Evolutionary conservation across 352 stramenopile species (phyloP).

Genomic region (Phytopythium mirpurense): DNA sequence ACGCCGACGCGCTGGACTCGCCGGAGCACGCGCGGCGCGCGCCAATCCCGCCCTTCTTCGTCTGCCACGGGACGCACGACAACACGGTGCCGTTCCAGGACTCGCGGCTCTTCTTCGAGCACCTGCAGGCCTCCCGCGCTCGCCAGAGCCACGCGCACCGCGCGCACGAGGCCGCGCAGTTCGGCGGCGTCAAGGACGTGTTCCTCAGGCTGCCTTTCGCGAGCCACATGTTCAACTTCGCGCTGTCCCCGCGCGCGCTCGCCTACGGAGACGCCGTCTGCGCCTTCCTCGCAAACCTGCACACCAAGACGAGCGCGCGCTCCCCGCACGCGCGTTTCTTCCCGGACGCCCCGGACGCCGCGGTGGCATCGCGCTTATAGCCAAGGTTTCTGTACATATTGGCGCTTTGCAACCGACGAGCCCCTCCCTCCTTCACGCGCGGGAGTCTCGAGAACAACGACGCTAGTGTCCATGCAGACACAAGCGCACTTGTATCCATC

Average conservation of each 20-base stretch:
- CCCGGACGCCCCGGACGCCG: conserved; percentile 1
- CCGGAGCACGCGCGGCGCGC: conserved; percentile 7
- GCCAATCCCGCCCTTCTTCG: conserved; percentile 50
- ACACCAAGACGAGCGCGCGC: conserved; percentile 33
- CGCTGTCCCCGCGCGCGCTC: conserved; percentile 46
- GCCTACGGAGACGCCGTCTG: conserved; percentile 49
- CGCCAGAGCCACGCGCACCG: conserved; percentile 15
- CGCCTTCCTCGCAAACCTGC: conserved; percentile 49
- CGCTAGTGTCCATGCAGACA: too few species aligned
- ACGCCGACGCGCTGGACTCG: conserved; percentile 11
- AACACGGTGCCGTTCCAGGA: conserved; percentile 53
- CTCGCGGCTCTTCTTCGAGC: conserved; percentile 50
- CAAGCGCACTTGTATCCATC: too few species aligned
- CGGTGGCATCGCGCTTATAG: conserved; percentile 6
- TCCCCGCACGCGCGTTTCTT: conserved; percentile 21
- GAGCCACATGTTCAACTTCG: conserved; percentile 61
- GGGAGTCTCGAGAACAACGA: too few species aligned
- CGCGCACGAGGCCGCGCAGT: conserved; percentile 16
- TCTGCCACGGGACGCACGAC: conserved; percentile 54
- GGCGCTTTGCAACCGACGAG: too few species aligned
- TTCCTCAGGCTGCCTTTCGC: conserved; percentile 49
- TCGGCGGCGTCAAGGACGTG: conserved; percentile 38
- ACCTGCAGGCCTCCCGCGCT: conserved; percentile 33
- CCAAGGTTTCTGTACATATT: neutral
- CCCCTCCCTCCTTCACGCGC: too few species aligned